Base-by-base conservation (phyloP, 495 filamentous ascomycete species). In the Neurospora discreta region DNA sequence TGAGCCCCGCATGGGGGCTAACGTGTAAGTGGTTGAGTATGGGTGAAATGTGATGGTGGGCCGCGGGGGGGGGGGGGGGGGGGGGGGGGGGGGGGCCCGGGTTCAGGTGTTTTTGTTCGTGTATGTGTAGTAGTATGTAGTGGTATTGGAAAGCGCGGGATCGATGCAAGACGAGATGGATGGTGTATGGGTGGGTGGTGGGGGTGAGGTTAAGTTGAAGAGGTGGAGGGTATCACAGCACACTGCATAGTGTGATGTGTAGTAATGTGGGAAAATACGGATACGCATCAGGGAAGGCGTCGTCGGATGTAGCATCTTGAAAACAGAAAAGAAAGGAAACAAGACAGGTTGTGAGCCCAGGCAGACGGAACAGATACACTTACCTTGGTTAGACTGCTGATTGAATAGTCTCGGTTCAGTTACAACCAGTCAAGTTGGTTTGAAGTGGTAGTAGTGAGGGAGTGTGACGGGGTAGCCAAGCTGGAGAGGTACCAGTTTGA, bases 321-420 rank as follows among this genome's bases (percentile, higher is more conserved):
- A 38, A 38, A 44, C 42, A 73, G 68, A 41, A 73, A 70, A 74
- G 69, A 71, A 70, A 71, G 70, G 60, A 71, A 69, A 71, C 69
- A 71, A 70, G 46, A 70, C 16, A 15, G 23, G 46, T 2, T n/a
- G 41, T 8, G 52, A 65, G 52, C 52, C 52, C 26, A 65, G 30
- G 70, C 26, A 71, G 58, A 69, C 44, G 70, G 39, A 52, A 39
- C 69, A 41, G 39, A 43, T 71, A 71, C 39, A 72, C 77, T 76
- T 75, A 76, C 77, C 74, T 71, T 73, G 26, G 26, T 65, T 65
- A 30, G 52, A 30, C 7, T 65, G 52, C 15, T 18, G 23, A 36
- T 26, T 65, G 23, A 23, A 60, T 16, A 30, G 46, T 23, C 46
- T 58, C 68, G 70, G 33, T 67, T 43, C 67, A 69, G 71, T 69